Conservation (phyloP, 495 filamentous ascomycete species). For the Thermochaetoides thermophila region DNA sequence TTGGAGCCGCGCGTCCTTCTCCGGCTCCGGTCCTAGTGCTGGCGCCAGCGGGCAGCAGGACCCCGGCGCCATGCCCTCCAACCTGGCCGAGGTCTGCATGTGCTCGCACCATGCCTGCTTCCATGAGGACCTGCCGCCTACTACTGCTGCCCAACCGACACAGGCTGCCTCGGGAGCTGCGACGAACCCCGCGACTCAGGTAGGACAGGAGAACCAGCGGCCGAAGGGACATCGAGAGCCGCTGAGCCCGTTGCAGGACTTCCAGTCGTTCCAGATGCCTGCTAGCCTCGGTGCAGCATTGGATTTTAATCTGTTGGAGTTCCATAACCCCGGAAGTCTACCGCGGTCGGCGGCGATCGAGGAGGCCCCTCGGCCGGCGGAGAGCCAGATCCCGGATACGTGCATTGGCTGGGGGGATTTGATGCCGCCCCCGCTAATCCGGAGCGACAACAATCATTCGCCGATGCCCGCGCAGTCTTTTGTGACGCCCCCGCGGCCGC, state of each 20-base stretch:
- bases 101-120: constrained; percentile 62
- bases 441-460: no score
- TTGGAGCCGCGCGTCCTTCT: constrained; percentile 33
- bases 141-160: constrained; percentile 9
- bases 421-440: no score
- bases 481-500: constrained; percentile 27
- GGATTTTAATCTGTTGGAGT: constrained; percentile 20
- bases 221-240: constrained; percentile 26
- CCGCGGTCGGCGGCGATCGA: constrained; percentile 8
- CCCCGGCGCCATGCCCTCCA: constrained; percentile 6
- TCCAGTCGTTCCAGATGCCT: constrained; percentile 21
- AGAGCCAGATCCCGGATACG: constrained; percentile 35
- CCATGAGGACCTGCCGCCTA: constrained; percentile 35
- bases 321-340: constrained; percentile 11
- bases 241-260: constrained; percentile 29
- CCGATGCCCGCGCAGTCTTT: constrained; percentile 39
- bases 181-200: constrained; percentile 8
- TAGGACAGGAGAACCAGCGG: constrained; percentile 32
- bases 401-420: constrained; percentile 29
- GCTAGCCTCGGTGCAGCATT: constrained; percentile 16
- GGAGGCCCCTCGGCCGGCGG: constrained; percentile 11
- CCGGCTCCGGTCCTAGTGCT: constrained; percentile 6
- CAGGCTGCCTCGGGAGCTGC: constrained; percentile 4
- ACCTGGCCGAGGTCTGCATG: constrained; percentile 42
- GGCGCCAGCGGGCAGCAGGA: no score